phyloP scores from a whole-genome alignment of 306 rosid genomes.

The Dalbergia cochinchinensis region DNA sequence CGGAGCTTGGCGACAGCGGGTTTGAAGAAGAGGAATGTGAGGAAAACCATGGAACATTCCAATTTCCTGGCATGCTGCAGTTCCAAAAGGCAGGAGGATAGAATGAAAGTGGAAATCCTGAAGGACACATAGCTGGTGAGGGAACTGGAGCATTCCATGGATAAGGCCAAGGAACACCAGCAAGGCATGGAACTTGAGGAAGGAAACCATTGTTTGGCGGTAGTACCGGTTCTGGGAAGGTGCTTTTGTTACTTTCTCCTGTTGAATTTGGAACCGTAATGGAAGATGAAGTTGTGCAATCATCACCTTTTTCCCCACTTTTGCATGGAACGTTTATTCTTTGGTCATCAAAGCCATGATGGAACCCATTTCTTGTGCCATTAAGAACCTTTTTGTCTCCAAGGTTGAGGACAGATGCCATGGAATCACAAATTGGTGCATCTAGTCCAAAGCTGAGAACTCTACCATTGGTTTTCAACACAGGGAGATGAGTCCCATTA shows the following conservation, averaged over 20 bases:
- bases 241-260: constrained; percentile 56
- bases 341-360: constrained; percentile 53
- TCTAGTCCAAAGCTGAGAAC: constrained; percentile 81
- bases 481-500: constrained; percentile 56
- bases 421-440: constrained; percentile 66
- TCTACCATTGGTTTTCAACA: constrained; percentile 61
- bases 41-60: constrained; percentile 76
- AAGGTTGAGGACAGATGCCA: constrained; percentile 62
- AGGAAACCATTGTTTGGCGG: constrained; percentile 61
- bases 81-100: constrained; percentile 80
- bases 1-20: constrained; percentile 49
- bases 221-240: constrained; percentile 51
- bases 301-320: constrained; percentile 66
- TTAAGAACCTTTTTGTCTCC: constrained; percentile 62
- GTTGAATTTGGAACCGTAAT: constrained; percentile 58
- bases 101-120: constrained; percentile 72
- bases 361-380: constrained; percentile 58
- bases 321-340: constrained; percentile 49
- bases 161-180: constrained; percentile 90
- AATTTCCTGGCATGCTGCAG: constrained; percentile 69
- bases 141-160: constrained; percentile 70
- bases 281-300: constrained; percentile 65
- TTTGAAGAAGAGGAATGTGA: constrained; percentile 59
- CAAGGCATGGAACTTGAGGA: constrained; percentile 69
- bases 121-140: constrained; percentile 71